Conservation (phyloP, 2,329 filamentous ascomycete genomes). For the Thelonectria discophora region DNA sequence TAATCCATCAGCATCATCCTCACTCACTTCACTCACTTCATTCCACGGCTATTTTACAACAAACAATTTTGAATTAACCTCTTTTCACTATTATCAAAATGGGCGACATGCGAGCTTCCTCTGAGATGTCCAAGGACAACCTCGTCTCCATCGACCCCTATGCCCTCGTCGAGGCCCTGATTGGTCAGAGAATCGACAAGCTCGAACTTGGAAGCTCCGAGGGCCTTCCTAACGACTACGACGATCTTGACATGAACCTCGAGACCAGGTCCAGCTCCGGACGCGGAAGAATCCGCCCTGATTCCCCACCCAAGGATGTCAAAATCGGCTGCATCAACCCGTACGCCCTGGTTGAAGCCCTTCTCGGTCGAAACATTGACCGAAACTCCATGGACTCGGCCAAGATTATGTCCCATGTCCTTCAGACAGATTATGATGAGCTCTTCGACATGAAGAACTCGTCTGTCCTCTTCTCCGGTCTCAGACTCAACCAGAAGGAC, state of each 20-base stretch:
- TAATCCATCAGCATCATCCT: neutral
- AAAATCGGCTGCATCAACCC: constrained; percentile 54
- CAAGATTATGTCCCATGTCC: constrained; percentile 51
- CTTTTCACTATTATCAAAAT: constrained; percentile 19
- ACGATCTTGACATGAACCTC: constrained; percentile 45
- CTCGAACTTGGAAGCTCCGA: constrained; percentile 35
- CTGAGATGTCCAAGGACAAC: constrained; percentile 22
- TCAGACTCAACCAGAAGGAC: constrained; percentile 51
- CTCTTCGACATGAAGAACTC: constrained; percentile 56
- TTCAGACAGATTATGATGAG: constrained; percentile 59
- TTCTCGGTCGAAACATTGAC: constrained; percentile 54
- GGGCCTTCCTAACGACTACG: constrained; percentile 46
- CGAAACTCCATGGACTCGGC: constrained; percentile 46
- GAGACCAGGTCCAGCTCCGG: constrained; percentile 18
- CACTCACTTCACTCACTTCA: neutral
- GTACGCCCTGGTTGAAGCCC: constrained; percentile 54
- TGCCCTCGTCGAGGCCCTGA: constrained; percentile 51
- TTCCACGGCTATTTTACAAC: neutral
- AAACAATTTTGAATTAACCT: neutral
- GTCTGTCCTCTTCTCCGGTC: constrained; percentile 54
- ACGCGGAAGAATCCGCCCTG: constrained; percentile 38
- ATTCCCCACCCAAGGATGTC: constrained; percentile 51
- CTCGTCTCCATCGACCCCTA: constrained; percentile 46
- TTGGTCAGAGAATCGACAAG: constrained; percentile 46
- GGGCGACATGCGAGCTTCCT: constrained; percentile 28